phyloP scores from a whole-genome alignment of 192 early-diverging fungal species.

The Mortierella antarctica region DNA sequence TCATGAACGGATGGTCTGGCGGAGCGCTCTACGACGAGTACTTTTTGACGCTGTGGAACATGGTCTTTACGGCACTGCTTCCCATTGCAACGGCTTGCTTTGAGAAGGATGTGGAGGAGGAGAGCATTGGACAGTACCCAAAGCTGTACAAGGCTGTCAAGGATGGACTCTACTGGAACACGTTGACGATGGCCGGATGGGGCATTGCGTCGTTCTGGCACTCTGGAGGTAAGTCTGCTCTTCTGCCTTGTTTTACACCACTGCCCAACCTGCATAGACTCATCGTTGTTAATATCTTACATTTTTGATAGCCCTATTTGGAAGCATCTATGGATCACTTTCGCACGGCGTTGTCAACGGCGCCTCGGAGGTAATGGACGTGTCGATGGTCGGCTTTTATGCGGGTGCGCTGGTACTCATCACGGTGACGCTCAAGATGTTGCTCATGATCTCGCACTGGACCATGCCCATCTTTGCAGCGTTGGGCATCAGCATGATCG shows the following conservation, averaged over 20 bases:
- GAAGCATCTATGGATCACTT: conserved; percentile 33
- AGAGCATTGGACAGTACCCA: conserved; percentile 91
- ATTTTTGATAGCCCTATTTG: conserved; percentile 33
- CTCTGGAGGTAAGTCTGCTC: conserved; percentile 37
- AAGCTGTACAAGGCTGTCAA: conserved; percentile 85
- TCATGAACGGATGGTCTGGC: conserved; percentile 94
- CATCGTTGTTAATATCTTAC: too few relatives aligned
- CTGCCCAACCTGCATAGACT: background rate
- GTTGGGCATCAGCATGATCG: conserved; percentile 31
- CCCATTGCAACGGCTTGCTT: conserved; percentile 94
- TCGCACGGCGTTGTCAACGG: conserved; percentile 16
- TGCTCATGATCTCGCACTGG: conserved; percentile 42
- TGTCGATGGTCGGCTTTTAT: conserved; percentile 38
- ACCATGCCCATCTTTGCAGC: conserved; percentile 43
- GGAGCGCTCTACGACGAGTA: conserved; percentile 95
- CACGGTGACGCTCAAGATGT: conserved; percentile 53
- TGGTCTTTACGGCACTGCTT: conserved; percentile 89
- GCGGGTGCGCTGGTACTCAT: conserved; percentile 46
- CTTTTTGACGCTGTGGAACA: conserved; percentile 92
- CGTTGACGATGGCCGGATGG: conserved; percentile 45
- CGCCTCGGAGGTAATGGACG: conserved; percentile 20
- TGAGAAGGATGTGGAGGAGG: conserved; percentile 88
- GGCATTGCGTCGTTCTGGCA: conserved; percentile 53
- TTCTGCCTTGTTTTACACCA: background rate
- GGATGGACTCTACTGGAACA: conserved; percentile 56